Conservation (phyloP, 2,329 filamentous ascomycete genomes). For the Cyclaneusma minus region DNA sequence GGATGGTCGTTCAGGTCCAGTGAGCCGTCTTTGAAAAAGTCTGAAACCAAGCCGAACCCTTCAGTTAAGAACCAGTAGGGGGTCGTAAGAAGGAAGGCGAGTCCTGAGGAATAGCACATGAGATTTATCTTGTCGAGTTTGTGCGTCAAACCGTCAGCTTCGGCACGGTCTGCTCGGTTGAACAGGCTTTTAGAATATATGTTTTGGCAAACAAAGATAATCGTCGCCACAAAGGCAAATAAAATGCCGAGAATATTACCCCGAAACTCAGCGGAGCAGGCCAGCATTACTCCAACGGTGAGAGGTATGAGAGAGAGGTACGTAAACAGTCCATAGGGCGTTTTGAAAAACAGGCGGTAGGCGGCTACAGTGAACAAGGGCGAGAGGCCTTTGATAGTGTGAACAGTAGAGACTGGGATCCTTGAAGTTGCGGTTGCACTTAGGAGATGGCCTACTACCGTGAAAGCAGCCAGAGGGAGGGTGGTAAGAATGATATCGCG, state of each 20-base stretch:
- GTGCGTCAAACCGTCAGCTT: slow-evolving; percentile 55
- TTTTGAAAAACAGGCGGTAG: slow-evolving; percentile 78
- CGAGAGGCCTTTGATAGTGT: slow-evolving; percentile 96
- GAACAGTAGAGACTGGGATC: slow-evolving; percentile 91
- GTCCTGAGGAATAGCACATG: slow-evolving; percentile 87
- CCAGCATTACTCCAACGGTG: slow-evolving; percentile 87
- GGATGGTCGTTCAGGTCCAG: slow-evolving; percentile 44
- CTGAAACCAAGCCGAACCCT: slow-evolving; percentile 59
- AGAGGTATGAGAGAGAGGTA: slow-evolving; percentile 84
- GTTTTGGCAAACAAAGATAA: slow-evolving; percentile 95
- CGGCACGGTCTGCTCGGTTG: slow-evolving; percentile 78
- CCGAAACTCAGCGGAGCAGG: slow-evolving; percentile 81
- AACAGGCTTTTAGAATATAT: slow-evolving; percentile 98
- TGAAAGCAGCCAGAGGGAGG: slow-evolving; percentile 81
- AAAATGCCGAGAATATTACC: slow-evolving; percentile 83
- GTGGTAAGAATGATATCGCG: slow-evolving; percentile 73
- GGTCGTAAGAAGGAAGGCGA: slow-evolving; percentile 75
- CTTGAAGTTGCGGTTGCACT: slow-evolving; percentile 87
- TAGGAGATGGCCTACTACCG: slow-evolving; percentile 83
- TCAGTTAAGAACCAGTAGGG: slow-evolving; percentile 93
- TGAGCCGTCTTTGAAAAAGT: slow-evolving; percentile 69
- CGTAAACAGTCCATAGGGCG: slow-evolving; percentile 73
- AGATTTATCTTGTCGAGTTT: slow-evolving; percentile 96
- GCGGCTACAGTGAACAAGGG: slow-evolving; percentile 90
- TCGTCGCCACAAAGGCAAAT: slow-evolving; percentile 75